Percentiles rank a stretch among this genome's conserved stretches.
Conservation (phyloP, 2,329 filamentous ascomycete species). For the Aspergillus aculeatus region DNA sequence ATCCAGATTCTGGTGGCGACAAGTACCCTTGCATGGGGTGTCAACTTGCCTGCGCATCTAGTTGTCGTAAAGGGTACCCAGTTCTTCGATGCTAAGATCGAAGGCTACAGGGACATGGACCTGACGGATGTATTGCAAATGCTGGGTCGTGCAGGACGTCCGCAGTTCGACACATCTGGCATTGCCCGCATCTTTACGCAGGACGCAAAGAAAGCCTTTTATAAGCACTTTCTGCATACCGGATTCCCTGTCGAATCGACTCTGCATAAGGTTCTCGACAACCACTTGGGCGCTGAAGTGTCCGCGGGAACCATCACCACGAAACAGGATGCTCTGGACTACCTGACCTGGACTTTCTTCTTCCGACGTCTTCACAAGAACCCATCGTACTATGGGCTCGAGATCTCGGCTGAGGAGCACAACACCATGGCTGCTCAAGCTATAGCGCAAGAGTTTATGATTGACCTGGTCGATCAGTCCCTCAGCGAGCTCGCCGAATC, state of each 20-base stretch:
- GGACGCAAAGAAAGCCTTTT: slow-evolving; percentile 96
- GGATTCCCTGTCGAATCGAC: slow-evolving; percentile 97
- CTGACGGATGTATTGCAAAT: slow-evolving; percentile 97
- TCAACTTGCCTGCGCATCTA: slow-evolving; percentile 93
- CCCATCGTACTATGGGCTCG: slow-evolving; percentile 93
- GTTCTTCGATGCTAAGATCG: slow-evolving; percentile 95
- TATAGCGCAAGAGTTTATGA: slow-evolving; percentile 90
- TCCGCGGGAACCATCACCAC: slow-evolving; percentile 89
- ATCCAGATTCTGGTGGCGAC: slow-evolving; percentile 96
- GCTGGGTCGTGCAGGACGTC: slow-evolving; percentile 90
- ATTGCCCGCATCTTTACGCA: slow-evolving; percentile 98
- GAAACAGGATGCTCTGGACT: slow-evolving; percentile 96
- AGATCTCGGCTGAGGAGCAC: slow-evolving; percentile 89
- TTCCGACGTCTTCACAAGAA: slow-evolving; percentile 97
- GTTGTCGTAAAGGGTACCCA: slow-evolving; percentile 98
- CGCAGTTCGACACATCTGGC: slow-evolving; percentile 93
- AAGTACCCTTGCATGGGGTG: slow-evolving; percentile 95
- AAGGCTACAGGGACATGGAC: slow-evolving; percentile 98
- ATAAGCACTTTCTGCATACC: slow-evolving; percentile 98
- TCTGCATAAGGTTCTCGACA: slow-evolving; percentile 92
- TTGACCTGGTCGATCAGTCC: slow-evolving; percentile 85
- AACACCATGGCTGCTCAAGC: slow-evolving; percentile 82
- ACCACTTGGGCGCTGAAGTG: slow-evolving; percentile 93
- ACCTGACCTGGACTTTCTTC: slow-evolving; percentile 99
- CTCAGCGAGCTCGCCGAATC: slow-evolving; percentile 79